Evolutionary conservation across 306 rosid genomes (phyloP), one percentile per base, ranked within the genome.

Genomic region (Macrotyloma uniflorum): DNA sequence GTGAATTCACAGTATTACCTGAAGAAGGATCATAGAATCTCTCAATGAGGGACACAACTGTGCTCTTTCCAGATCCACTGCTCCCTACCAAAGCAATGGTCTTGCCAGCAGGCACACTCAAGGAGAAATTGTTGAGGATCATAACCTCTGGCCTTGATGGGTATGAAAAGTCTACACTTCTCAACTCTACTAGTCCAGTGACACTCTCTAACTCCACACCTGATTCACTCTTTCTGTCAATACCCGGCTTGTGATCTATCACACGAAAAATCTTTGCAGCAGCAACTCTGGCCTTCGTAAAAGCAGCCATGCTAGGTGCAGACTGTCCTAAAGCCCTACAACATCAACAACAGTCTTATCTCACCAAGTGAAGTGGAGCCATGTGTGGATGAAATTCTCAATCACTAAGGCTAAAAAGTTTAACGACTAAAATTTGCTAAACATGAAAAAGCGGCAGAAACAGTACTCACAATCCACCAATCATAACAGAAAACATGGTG

Each of bases 31-130:
- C 98, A 53, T 93, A 93, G 86, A 93, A 93, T 80, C 98, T 89
- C 83, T 93, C 98, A 32, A 91, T 91, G 69, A 93, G 95, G 67
- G 98, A 89, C 58, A 93, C 95, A 10, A 93, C 93, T 8, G 98
- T 93, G 88, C 94, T 91, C 85, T 93, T 93, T 45, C 98, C 98
- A 11, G 98, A 93, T 83, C 98, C 98, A 24, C 98, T 93, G 83
- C 98, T 91, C 13, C 98, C 98, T 9, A 93, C 98, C 85, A 93
- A 77, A 62, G 96, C 98, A 20, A 93, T 93, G 74, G 98, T 93
- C 84, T 91, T 93, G 75, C 98, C 98, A 4, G 97, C 91, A 2
- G 97, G 95, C 47, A 93, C 95, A 63, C 45, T 84, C 35, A 93
- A 75, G 45, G 83, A 79, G 83, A 93, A 89, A 55, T 88, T 62